Base-by-base conservation (phyloP, 139 green algal genomes). In the Zygnema circumcarinatum region DNA sequence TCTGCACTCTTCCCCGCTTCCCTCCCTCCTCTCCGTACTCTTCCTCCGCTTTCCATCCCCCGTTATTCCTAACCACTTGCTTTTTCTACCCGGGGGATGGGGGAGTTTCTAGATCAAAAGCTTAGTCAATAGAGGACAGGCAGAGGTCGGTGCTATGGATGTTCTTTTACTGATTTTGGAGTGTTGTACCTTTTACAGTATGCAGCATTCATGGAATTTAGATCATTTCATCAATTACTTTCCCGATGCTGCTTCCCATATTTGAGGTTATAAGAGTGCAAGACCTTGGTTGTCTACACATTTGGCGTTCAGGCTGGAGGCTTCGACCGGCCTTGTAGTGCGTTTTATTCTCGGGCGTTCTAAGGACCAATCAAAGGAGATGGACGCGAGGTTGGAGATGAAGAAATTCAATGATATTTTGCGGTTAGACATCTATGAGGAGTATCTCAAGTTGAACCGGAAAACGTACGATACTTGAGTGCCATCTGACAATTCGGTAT, bases 231-330 rank as follows among this genome's bases (percentile, higher is more conserved):
- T n/a, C n/a, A n/a, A n/a, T n/a, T n/a, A n/a, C n/a, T n/a, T n/a
- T n/a, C n/a, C n/a, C n/a, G n/a, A n/a, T n/a, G n/a, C n/a, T n/a
- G n/a, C n/a, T n/a, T n/a, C n/a, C n/a, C n/a, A n/a, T n/a, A n/a
- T n/a, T n/a, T n/a, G n/a, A n/a, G n/a, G n/a, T n/a, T n/a, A n/a
- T n/a, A n/a, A n/a, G n/a, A n/a, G n/a, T n/a, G n/a, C n/a, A n/a
- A n/a, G n/a, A n/a, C n/a, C n/a, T n/a, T n/a, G n/a, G n/a, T n/a
- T n/a, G n/a, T n/a, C n/a, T n/a, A n/a, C n/a, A n/a, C n/a, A n/a
- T n/a, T n/a, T n/a, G n/a, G n/a, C n/a, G n/a, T 78, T 11, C 69
- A 87, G 78, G 76, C 80, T 87, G 33, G 80, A 87, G 16, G 87
- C 11, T 11, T 87, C 72, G 11, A 67, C 36, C 16, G 74, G 76